Conservation (phyloP, 805 yeast genomes). For the Scheffersomyces coipomensis region DNA sequence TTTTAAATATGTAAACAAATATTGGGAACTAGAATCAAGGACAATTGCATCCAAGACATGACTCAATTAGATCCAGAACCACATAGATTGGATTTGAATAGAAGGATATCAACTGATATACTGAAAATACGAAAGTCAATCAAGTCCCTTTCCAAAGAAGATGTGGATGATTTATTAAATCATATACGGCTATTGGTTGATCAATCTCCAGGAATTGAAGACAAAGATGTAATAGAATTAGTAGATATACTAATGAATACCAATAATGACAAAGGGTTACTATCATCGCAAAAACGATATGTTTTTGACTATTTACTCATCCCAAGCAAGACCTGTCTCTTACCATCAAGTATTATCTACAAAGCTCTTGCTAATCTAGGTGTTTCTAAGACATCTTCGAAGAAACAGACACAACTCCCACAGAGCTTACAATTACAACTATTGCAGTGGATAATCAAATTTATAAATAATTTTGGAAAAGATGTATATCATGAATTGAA, state of each 20-base stretch:
- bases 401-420: slow-evolving; percentile 9
- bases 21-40: too few relatives aligned
- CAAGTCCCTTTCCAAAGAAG: too few relatives aligned
- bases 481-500: slow-evolving; percentile 9
- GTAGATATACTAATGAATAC: background rate
- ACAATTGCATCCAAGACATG: too few relatives aligned
- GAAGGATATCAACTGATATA: too few relatives aligned
- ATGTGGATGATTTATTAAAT: too few relatives aligned
- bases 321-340: background rate
- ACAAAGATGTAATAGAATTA: background rate
- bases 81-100: too few relatives aligned
- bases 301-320: background rate
- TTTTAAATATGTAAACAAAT: too few relatives aligned
- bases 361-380: slow-evolving; percentile 10
- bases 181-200: too few relatives aligned
- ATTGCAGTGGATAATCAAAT: slow-evolving; percentile 21
- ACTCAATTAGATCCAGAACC: too few relatives aligned
- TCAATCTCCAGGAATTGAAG: background rate
- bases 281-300: background rate
- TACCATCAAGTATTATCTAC: background rate
- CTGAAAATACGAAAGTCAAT: too few relatives aligned
- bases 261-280: background rate
- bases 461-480: slow-evolving; percentile 14
- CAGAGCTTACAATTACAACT: slow-evolving; percentile 14
- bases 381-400: background rate